Evolutionary conservation across 192 early-diverging fungal species (phyloP).

Genomic region (Gigaspora rosea): DNA sequence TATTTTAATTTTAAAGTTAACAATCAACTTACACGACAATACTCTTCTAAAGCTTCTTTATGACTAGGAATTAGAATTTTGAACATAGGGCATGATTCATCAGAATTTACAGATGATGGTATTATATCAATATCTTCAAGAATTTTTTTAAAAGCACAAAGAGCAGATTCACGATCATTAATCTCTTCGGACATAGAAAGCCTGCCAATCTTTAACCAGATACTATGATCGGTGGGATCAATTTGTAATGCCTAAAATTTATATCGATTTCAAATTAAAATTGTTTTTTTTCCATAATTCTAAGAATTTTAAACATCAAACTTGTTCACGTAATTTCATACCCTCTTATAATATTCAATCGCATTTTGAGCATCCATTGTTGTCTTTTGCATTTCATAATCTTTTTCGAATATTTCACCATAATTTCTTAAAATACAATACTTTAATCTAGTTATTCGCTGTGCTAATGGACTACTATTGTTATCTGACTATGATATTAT

Average conservation of each 20-base stretch:
- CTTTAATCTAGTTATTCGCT: slow-evolving; percentile 18
- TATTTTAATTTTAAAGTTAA: neutral
- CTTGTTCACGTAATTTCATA: neutral
- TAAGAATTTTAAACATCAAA: too few relatives aligned
- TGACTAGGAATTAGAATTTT: neutral
- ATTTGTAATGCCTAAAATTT: neutral
- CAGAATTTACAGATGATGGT: neutral
- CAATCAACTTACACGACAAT: neutral
- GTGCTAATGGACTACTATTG: neutral
- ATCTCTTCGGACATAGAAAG: slow-evolving; percentile 20
- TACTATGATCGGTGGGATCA: slow-evolving; percentile 11
- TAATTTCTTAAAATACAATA: slow-evolving; percentile 17
- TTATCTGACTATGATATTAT: neutral
- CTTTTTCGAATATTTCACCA: slow-evolving; percentile 5
- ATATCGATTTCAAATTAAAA: neutral
- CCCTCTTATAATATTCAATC: slow-evolving; percentile 7
- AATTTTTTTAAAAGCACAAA: slow-evolving; percentile 1
- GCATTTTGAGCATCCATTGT: slow-evolving; percentile 15
- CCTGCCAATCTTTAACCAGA: slow-evolving; percentile 7
- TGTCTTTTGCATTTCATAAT: neutral
- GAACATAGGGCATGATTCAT: too few relatives aligned
- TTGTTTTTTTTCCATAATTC: too few relatives aligned
- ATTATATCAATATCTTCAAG: neutral
- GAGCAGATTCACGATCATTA: neutral
- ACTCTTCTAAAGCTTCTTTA: slow-evolving; percentile 2